These are phyloP conservation scores for Pseudocercospora musae DNA, from an alignment of 2,329 filamentous ascomycete species.

Conservation along the genomic window DNA sequence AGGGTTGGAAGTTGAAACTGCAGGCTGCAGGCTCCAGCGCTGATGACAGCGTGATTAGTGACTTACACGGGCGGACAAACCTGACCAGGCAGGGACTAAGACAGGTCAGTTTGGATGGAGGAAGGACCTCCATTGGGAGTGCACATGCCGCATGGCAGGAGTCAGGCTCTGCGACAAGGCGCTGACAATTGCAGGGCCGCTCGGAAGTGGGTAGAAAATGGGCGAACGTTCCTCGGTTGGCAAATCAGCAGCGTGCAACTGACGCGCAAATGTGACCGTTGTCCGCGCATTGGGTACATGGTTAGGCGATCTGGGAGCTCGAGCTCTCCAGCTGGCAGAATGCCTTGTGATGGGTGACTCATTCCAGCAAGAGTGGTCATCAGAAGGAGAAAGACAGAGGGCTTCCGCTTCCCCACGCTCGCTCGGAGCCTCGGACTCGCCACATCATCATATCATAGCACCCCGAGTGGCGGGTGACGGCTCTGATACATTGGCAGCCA, in stretches of 20 bases:
- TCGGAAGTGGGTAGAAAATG: background rate
- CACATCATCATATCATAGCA: too few species aligned
- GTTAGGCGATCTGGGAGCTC: background rate
- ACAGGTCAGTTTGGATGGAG: constrained; percentile 5
- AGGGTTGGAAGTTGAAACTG: constrained; percentile 10
- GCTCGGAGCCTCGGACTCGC: background rate
- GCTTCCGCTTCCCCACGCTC: background rate
- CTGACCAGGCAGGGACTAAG: constrained; percentile 18
- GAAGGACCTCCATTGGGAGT: constrained; percentile 5
- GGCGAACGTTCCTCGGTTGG: background rate
- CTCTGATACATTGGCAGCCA: background rate
- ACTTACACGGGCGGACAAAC: constrained; percentile 17
- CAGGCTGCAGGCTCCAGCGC: constrained; percentile 17
- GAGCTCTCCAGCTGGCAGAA: background rate
- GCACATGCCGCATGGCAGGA: constrained; percentile 8
- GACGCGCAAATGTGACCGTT: constrained; percentile 1
- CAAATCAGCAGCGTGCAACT: background rate
- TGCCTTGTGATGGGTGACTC: constrained; percentile 2
- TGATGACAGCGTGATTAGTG: constrained; percentile 17
- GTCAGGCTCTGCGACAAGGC: constrained; percentile 4
- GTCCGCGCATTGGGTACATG: background rate
- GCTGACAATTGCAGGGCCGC: constrained; percentile 1
- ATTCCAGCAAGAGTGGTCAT: background rate
- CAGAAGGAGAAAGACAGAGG: background rate
- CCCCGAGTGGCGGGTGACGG: background rate